Base-by-base conservation (phyloP, 1,284 basidiomycete species). In the Sparassis latifolia region DNA sequence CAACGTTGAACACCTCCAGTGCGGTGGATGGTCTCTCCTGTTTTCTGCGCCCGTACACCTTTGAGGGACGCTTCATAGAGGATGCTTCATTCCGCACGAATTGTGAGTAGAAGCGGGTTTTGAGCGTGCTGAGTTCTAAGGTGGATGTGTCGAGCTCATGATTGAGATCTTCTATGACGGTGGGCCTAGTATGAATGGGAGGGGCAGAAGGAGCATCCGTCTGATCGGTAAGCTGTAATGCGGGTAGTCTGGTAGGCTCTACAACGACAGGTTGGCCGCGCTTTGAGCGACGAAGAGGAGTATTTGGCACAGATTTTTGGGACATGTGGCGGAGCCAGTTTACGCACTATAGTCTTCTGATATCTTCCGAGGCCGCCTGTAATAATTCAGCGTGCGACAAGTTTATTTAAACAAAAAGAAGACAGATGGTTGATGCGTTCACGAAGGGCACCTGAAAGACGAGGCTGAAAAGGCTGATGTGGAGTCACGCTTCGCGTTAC, bases 1-100 rank as follows among this genome's bases (percentile, higher is more conserved):
- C 86, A 10, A 86, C 62, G 4, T 56, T 59, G 58, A 77, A 86
- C 4, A 56, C 56, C 52, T 72, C 66, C 12, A 44, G 45, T 7
- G 39, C 39, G 0, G 47, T 43, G 10, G 10, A 51, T 48, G 2
- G 33, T 31, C 39, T 38, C 42, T 6, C 46, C 39, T 40, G 44
- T 27, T n/a, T 44, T 43, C 39, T 43, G 35, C 7, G 54, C 45
- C 61, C 62, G 42, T 60, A 60, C 2, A 53, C 56, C 30, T 50
- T 37, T 4, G 41, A 39, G 2, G 52, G 52, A 3, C 53, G 51
- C 32, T 54, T 52, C 1, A 51, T 31, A 4, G 44, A 1, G 2
- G 33, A 2, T 3, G 42, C 9, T 2, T 46, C 45, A n/a, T 31
- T 38, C 31, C 48, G 28, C 43, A 43, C 47, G 46, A 63, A 52